Evolutionary conservation across 192 early-diverging fungal genomes (phyloP).

Genomic region (Linnemannia exigua): DNA sequence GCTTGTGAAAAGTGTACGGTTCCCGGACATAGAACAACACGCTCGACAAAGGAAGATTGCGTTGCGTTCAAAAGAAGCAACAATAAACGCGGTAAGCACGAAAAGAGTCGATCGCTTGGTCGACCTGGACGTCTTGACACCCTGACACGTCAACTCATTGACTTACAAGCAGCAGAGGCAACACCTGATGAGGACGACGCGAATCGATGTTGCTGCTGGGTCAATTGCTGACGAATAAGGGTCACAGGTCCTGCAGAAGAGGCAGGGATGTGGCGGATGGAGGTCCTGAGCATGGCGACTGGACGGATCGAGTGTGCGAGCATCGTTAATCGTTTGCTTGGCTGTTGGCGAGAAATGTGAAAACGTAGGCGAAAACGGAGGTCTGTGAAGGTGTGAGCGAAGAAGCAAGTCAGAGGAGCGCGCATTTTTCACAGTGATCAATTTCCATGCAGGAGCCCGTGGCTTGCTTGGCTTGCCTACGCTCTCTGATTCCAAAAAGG

Average conservation of each 20-base stretch:
- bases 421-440: too few relatives aligned
- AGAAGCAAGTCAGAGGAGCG: background rate
- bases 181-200: constrained; percentile 2
- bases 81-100: too few relatives aligned
- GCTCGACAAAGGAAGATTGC: too few relatives aligned
- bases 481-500: background rate
- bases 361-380: background rate
- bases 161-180: background rate
- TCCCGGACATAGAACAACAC: too few relatives aligned
- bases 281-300: constrained; percentile 3
- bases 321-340: background rate
- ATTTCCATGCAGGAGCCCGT: too few relatives aligned
- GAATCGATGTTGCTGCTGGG: background rate
- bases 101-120: too few relatives aligned
- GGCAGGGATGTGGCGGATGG: background rate
- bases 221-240: background rate
- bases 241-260: background rate
- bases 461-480: background rate
- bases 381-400: too few relatives aligned
- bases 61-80: too few relatives aligned
- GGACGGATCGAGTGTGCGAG: constrained; percentile 8
- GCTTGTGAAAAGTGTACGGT: too few relatives aligned
- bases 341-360: background rate
- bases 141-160: too few relatives aligned
- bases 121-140: too few relatives aligned